Evolutionary conservation across 768 basidiomycete genomes (phyloP).

Genomic region (Leucocoprinus leucothites): DNA sequence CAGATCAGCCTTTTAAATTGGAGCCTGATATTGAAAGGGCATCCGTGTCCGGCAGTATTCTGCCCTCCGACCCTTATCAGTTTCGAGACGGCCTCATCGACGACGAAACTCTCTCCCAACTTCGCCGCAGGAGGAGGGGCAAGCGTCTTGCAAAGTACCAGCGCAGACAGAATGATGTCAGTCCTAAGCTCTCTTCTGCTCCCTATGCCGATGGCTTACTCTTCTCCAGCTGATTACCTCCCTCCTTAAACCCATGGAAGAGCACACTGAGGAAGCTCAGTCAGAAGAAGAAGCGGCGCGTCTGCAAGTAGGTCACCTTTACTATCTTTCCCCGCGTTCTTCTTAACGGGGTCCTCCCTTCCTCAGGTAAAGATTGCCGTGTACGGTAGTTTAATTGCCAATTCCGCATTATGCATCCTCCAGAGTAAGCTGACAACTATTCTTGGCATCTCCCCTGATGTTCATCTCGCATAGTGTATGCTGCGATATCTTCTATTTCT

Average conservation of each 20-base stretch:
- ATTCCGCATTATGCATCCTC: constrained; percentile 66
- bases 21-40: constrained; percentile 44
- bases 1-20: constrained; percentile 36
- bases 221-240: constrained; percentile 69
- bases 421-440: constrained; percentile 49
- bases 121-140: constrained; percentile 59
- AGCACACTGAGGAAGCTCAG: constrained; percentile 80
- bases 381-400: constrained; percentile 77
- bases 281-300: constrained; percentile 65
- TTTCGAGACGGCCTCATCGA: constrained; percentile 59
- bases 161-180: constrained; percentile 67
- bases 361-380: constrained; percentile 83
- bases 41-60: constrained; percentile 28
- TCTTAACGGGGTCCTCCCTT: background rate
- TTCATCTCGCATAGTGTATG: constrained; percentile 63
- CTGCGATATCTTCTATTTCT: constrained; percentile 80
- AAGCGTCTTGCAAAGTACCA: constrained; percentile 68
- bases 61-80: constrained; percentile 60
- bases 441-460: background rate
- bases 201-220: constrained; percentile 9
- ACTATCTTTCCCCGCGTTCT: constrained; percentile 1
- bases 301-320: constrained; percentile 43
- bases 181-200: constrained; percentile 20
- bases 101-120: constrained; percentile 57
- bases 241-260: constrained; percentile 89